Evolutionary conservation across 2,329 filamentous ascomycete species (phyloP), one percentile per base, ranked within the genome.

Genomic region (Pseudomassariella vexata): DNA sequence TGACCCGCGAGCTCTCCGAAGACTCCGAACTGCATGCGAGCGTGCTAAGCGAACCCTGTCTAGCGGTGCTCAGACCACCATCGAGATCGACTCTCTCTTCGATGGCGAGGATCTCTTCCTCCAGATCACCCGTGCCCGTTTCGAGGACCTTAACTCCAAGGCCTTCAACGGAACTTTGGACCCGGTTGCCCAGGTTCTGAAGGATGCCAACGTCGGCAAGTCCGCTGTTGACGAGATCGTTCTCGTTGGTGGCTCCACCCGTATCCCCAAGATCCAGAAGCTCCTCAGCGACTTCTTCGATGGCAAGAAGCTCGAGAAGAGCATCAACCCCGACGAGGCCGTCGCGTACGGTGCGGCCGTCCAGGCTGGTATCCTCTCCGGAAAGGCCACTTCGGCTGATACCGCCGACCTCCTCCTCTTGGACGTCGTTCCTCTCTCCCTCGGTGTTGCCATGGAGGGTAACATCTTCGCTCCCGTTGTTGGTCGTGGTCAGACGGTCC

Each of bases 251-350:
- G 92, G 92, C 53, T 95, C 89, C 45, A 98, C 92, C 57, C 92
- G 92, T 87, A 98, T 98, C 53, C 92, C 92, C 59, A 81, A 82
- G 64, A 94, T 98, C 65, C 92, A 98, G 82, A 96, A 96, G 80
- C 84, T 98, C 48, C 82, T 98, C 49, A 89, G 82, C 71, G 92
- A 98, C 69, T 95, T 89, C 79, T 98, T 98, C 73, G 85, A 94
- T 63, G 89, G 89, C 69, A 98, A 98, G 87, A 95, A 98, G 84
- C 86, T 95, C 49, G 90, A 96, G 80, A 96, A 95, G 78, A 92
- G 85, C 76, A 96, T 96, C 75, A 98, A 98, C 80, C 92, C 92
- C 55, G 92, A 98, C 61, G 92, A 98, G 77, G 92, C 92, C 52
- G 92, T 98, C 57, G 92, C 92, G 53, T 95, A 95, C 70, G 92